Conservation (phyloP, 805 yeast species). For the Starmerella geochares region DNA sequence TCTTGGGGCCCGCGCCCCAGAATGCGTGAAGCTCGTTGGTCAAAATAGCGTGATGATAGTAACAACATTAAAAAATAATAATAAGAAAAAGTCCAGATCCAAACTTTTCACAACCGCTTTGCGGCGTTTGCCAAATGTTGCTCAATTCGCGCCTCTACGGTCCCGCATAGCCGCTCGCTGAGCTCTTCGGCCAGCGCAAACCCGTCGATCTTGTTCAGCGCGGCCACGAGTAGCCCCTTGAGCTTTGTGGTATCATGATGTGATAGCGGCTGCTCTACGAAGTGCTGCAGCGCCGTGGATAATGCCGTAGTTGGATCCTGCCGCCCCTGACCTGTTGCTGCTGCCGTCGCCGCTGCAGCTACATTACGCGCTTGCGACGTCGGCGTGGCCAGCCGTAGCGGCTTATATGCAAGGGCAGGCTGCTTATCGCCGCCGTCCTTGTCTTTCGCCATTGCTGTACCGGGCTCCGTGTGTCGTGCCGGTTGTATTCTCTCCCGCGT, state of each 20-base stretch:
- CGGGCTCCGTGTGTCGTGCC: background rate
- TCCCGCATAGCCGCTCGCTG: slow-evolving; percentile 1
- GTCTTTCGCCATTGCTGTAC: background rate
- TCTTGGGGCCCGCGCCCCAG: too few species aligned
- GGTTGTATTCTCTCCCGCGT: background rate
- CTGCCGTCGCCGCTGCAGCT: background rate
- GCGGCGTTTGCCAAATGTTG: background rate
- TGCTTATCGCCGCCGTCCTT: background rate
- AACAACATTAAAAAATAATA: background rate
- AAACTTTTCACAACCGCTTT: background rate
- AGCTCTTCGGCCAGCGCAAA: slow-evolving; percentile 11
- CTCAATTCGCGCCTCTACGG: slow-evolving; percentile 1
- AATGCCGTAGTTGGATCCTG: slow-evolving; percentile 5
- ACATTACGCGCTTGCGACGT: slow-evolving; percentile 1
- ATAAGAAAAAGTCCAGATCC: too few species aligned
- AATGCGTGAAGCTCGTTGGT: too few species aligned
- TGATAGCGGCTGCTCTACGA: slow-evolving; percentile 3
- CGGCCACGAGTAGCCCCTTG: slow-evolving; percentile 16
- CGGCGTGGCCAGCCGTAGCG: slow-evolving; percentile 3
- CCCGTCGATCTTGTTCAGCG: slow-evolving; percentile 22
- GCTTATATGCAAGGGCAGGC: background rate
- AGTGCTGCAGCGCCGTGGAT: slow-evolving; percentile 11
- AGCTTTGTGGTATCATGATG: slow-evolving; percentile 5
- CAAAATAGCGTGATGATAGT: too few species aligned
- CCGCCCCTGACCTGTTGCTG: background rate